phyloP scores from a whole-genome alignment of 2,329 filamentous ascomycete genomes.

The Penicillium sp. region DNA sequence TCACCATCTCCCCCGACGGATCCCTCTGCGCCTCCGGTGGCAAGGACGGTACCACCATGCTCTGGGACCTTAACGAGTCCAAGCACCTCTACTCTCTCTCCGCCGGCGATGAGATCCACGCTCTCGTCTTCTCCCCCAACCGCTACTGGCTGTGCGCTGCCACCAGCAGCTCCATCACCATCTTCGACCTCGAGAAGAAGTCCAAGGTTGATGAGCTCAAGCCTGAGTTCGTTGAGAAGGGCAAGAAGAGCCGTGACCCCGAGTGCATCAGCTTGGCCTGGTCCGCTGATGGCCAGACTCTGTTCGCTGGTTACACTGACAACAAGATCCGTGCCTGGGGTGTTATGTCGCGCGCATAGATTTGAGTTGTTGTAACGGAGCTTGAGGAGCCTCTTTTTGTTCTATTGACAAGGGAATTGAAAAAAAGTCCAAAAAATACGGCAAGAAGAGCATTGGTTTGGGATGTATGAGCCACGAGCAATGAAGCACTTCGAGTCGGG shows the following conservation, averaged over 20 bases:
- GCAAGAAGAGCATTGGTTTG: conserved; percentile 37
- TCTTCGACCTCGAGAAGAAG: conserved; percentile 99
- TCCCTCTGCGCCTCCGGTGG: conserved; percentile 98
- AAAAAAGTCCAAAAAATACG: conserved; percentile 37
- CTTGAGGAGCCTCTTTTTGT: conserved; percentile 32
- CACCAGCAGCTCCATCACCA: conserved; percentile 97
- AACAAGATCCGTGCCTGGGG: conserved; percentile 98
- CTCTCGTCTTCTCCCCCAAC: conserved; percentile 99
- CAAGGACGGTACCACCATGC: conserved; percentile 99
- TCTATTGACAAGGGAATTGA: conserved; percentile 34
- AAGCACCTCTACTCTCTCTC: conserved; percentile 99
- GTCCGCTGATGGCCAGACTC: conserved; percentile 97
- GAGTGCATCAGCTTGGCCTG: conserved; percentile 98
- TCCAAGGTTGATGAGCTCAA: conserved; percentile 99
- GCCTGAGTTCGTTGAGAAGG: conserved; percentile 92
- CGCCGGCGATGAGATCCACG: conserved; percentile 99
- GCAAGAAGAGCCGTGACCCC: conserved; percentile 99
- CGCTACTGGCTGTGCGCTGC: conserved; percentile 99
- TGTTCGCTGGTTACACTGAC: conserved; percentile 99
- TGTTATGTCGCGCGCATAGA: conserved; percentile 90
- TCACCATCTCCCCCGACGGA: conserved; percentile 99
- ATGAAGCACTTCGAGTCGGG: conserved; percentile 39
- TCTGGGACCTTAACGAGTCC: conserved; percentile 99
- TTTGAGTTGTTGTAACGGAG: conserved; percentile 26
- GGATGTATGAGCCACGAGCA: conserved; percentile 49